Evolutionary conservation across 2,329 filamentous ascomycete genomes (phyloP).

Genomic region (Chaetomium strumarium): DNA sequence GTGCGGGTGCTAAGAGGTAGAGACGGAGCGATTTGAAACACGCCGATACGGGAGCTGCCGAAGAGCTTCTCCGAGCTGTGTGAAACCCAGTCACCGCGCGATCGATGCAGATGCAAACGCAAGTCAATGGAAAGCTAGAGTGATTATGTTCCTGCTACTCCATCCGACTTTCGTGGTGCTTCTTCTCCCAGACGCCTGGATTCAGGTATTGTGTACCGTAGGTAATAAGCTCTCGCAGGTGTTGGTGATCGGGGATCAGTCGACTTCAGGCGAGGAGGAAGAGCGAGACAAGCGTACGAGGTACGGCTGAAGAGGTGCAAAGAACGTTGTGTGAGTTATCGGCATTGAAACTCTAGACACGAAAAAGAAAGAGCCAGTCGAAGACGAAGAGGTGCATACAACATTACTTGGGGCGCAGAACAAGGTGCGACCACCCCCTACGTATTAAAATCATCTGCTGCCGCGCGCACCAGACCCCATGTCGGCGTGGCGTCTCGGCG

Average conservation of each 20-base stretch:
- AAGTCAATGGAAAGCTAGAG: neutral
- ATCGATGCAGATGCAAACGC: slow-evolving; percentile 2
- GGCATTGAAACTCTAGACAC: neutral
- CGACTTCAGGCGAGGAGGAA: neutral
- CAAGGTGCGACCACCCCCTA: neutral
- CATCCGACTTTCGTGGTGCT: neutral
- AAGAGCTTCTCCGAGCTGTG: neutral
- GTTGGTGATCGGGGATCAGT: neutral
- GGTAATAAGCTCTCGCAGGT: neutral
- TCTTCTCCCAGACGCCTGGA: neutral
- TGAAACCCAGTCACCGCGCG: neutral
- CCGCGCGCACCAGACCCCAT: slow-evolving; percentile 9
- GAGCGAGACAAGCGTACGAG: neutral
- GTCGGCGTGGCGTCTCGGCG: neutral
- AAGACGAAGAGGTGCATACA: slow-evolving; percentile 1
- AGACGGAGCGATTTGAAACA: slow-evolving; percentile 1
- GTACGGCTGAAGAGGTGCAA: neutral
- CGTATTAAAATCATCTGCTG: neutral
- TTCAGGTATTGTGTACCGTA: neutral
- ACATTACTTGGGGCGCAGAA: slow-evolving; percentile 4
- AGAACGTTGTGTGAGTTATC: neutral
- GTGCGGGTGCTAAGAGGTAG: neutral
- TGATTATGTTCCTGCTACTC: neutral
- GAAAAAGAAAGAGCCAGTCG: neutral
- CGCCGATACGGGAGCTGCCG: neutral